Conservation (phyloP, 345 rosid genomes). For the Lumnitzera racemosa region DNA sequence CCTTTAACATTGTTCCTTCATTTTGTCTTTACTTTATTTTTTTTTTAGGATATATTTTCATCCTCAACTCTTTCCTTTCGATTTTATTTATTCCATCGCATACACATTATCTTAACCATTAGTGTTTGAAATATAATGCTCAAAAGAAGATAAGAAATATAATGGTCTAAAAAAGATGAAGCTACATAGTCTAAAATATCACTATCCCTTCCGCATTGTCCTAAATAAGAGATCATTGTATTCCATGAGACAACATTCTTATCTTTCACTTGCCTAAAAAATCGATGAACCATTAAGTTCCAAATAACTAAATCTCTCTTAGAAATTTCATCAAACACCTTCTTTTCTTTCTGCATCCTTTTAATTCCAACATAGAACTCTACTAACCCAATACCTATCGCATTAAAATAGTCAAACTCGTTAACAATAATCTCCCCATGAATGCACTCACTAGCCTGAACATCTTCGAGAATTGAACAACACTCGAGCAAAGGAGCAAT, state of each 20-base stretch:
- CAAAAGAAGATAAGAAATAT: too few relatives aligned
- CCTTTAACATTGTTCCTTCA: too few relatives aligned
- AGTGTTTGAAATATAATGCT: too few relatives aligned
- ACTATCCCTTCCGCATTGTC: slow-evolving; percentile 12
- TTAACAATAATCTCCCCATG: slow-evolving; percentile 6
- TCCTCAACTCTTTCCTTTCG: too few relatives aligned
- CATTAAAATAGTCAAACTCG: slow-evolving; percentile 9
- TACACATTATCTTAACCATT: too few relatives aligned
- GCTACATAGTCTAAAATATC: slow-evolving; percentile 5
- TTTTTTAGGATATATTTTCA: too few relatives aligned
- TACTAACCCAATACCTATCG: slow-evolving; percentile 13
- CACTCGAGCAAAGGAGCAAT: slow-evolving; percentile 9
- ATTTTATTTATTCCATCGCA: too few relatives aligned
- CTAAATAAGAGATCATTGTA: slow-evolving; percentile 15
- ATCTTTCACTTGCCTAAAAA: slow-evolving; percentile 1
- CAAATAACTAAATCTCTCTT: slow-evolving; percentile 13
- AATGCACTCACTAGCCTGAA: slow-evolving; percentile 1
- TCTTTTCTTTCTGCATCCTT: slow-evolving; percentile 10
- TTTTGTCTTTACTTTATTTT: too few relatives aligned
- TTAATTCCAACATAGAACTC: slow-evolving; percentile 9
- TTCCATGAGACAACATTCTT: slow-evolving; percentile 18
- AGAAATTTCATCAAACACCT: slow-evolving; percentile 12
- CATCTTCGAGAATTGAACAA: slow-evolving; percentile 3
- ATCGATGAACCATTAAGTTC: slow-evolving; percentile 14
- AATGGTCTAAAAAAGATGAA: too few relatives aligned